These are phyloP conservation scores for Polygonum aviculare DNA, from an alignment of 148 eudicot genomes.

Conservation along the genomic window DNA sequence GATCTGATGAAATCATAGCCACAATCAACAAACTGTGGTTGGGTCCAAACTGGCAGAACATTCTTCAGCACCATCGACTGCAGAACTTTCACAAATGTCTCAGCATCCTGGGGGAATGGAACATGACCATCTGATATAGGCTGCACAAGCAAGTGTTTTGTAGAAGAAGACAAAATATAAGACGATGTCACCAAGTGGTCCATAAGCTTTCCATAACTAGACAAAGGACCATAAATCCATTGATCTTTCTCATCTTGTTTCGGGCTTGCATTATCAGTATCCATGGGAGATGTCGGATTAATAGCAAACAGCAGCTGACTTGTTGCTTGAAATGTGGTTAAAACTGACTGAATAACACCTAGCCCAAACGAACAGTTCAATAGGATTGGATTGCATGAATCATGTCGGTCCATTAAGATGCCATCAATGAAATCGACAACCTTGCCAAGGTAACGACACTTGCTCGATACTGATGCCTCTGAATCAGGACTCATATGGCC, in stretches of 20 bases:
- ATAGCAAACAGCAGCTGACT: conserved; percentile 83
- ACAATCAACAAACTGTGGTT: conserved; percentile 78
- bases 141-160: conserved; percentile 78
- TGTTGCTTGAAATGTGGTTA: conserved; percentile 97
- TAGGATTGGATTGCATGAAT: conserved; percentile 76
- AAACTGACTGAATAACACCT: conserved; percentile 74
- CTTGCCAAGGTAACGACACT: conserved; percentile 90
- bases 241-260: conserved; percentile 53
- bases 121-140: conserved; percentile 52
- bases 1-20: conserved; percentile 67
- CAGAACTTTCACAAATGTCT: conserved; percentile 80
- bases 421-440: conserved; percentile 84
- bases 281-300: conserved; percentile 92
- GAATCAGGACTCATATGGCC: conserved; percentile 68
- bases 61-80: conserved; percentile 88
- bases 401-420: conserved; percentile 83
- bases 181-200: conserved; percentile 94
- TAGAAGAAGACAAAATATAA: conserved; percentile 70
- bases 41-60: conserved; percentile 86
- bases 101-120: conserved; percentile 75
- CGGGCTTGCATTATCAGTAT: conserved; percentile 66
- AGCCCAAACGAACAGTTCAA: conserved; percentile 73
- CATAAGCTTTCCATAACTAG: conserved; percentile 88
- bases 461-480: conserved; percentile 68
- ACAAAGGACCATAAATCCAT: conserved; percentile 84